A percentile compares a stretch with the other conserved stretches of the same genome.
Conservation (phyloP, 2,329 filamentous ascomycete genomes). For the Fusarium sulawesiense region DNA sequence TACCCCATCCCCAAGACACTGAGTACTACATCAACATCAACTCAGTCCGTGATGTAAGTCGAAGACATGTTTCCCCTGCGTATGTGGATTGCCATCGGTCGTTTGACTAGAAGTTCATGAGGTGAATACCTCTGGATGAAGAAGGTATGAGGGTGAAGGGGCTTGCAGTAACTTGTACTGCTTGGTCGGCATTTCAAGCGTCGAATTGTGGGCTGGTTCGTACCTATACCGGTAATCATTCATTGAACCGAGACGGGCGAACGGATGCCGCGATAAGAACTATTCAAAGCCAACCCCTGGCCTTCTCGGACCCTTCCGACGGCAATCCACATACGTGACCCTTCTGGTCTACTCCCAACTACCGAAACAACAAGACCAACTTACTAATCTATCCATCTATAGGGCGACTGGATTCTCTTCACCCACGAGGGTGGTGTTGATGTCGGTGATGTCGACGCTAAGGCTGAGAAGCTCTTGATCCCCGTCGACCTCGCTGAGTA, state of each 20-base stretch:
- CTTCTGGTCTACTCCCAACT: conserved; percentile 11
- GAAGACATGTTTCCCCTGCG: conserved; percentile 40
- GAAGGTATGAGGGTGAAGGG: conserved; percentile 15
- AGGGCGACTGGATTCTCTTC: conserved; percentile 99
- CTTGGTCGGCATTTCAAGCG: conserved; percentile 30
- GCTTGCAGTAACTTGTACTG: conserved; percentile 37
- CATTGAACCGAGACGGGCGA: conserved; percentile 51
- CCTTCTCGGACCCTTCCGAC: conserved; percentile 27
- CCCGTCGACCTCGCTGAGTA: conserved; percentile 95
- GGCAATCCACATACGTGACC: conserved; percentile 21
- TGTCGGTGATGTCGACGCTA: conserved; percentile 98
- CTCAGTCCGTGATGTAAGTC: conserved; percentile 97
- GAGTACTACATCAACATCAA: conserved; percentile 99
- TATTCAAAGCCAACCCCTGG: conserved; percentile 36
- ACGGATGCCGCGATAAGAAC: conserved; percentile 53
- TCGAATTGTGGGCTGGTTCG: conserved; percentile 44
- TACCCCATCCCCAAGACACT: conserved; percentile 92
- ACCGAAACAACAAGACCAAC: conserved; percentile 1
- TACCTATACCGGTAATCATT: conserved; percentile 43
- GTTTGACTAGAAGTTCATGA: not conserved
- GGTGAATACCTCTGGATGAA: not conserved
- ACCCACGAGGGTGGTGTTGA: conserved; percentile 99
- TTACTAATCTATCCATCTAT: conserved; percentile 45
- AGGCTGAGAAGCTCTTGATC: conserved; percentile 98
- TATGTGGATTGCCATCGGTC: conserved; percentile 18